phyloP scores from a whole-genome alignment of 768 basidiomycete genomes.

The Lepiota brunneoincarnata region DNA sequence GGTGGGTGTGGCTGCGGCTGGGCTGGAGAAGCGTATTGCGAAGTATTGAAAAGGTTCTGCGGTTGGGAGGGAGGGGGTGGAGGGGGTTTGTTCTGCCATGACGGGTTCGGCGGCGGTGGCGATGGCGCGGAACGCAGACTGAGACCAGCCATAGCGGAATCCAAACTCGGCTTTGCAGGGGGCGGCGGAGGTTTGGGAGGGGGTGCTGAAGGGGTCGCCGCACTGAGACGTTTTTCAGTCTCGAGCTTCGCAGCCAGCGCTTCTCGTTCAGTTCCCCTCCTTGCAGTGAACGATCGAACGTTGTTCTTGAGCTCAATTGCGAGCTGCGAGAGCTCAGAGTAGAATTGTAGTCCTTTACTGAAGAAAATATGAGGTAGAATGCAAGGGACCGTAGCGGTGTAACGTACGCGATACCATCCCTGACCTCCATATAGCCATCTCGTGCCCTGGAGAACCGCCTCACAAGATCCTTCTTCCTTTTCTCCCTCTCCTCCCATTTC shows the following conservation, averaged over 20 bases:
- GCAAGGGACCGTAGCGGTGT: conserved; percentile 1
- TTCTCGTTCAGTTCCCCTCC: conserved; percentile 70
- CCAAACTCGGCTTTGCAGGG: conserved; percentile 39
- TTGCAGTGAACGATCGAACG: conserved; percentile 58
- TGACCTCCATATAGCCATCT: conserved; percentile 84
- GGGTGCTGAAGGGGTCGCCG: conserved; percentile 42
- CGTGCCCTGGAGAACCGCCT: conserved; percentile 71
- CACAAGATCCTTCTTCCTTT: conserved; percentile 71
- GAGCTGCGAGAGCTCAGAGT: conserved; percentile 72
- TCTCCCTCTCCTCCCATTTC: conserved; percentile 82
- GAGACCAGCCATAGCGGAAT: conserved; percentile 57
- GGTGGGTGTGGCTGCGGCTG: conserved; percentile 20
- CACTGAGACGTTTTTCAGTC: conserved; percentile 60
- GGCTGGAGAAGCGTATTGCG: conserved; percentile 14
- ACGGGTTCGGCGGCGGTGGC: conserved; percentile 21
- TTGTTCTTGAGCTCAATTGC: conserved; percentile 55
- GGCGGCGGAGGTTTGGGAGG: conserved; percentile 50
- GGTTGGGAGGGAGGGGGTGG: conserved; percentile 21
- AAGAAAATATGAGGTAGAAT: background rate
- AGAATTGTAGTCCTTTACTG: conserved; percentile 90
- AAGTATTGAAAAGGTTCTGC: conserved; percentile 7
- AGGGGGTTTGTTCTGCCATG: conserved; percentile 23
- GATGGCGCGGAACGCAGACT: conserved; percentile 32
- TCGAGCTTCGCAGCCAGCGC: conserved; percentile 67
- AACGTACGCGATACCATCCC: conserved; percentile 79